Base-by-base conservation (phyloP, 2,329 filamentous ascomycete species). In the Massarina eburnea region DNA sequence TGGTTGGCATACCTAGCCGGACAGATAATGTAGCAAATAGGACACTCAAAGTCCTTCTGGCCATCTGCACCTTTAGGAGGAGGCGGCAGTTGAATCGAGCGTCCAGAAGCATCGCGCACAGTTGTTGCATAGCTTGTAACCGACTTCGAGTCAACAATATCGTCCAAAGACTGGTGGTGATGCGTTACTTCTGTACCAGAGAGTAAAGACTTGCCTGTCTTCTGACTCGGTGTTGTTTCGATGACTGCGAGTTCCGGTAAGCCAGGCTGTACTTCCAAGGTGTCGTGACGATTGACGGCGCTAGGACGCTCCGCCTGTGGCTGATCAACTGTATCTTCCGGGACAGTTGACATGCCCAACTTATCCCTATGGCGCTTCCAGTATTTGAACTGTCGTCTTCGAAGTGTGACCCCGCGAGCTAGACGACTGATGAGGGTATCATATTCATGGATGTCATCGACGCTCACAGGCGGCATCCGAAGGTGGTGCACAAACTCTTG, bases 1-100 rank as follows among this genome's bases (percentile, higher is more conserved):
- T 59, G 61, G 42, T 54, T 61, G 0, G 63, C 60, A 26, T 71
- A 70, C 41, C 67, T 51, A n/a, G 65, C 57, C 3, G 68, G 68
- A 37, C 68, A 71, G 17, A 71, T 68, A n/a, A 69, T 62, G 42
- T 60, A 70, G 41, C 68, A 71, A 43, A 66, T 70, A 1, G 68
- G 67, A 38, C 68, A 71, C 33, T 70, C 68, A 26, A 71, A 71
- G 41, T 71, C 68, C 24, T 57, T 63, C 14, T 68, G 62, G 2
- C 61, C 58, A 32, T 57, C 57, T 6, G 66, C 64, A 17, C 49
- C 42, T 45, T 55, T 64, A 2, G 68, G 68, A 17, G 67, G 66
- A 10, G 64, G 56, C 1, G 67, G 67, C 8, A 71, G 40, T 8
- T 67, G 59, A 21, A 71, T 60, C 1, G 64, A 61, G 30, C 55